Base-by-base conservation (phyloP, 2,329 filamentous ascomycete species). In the Colletotrichum liaoningense region DNA sequence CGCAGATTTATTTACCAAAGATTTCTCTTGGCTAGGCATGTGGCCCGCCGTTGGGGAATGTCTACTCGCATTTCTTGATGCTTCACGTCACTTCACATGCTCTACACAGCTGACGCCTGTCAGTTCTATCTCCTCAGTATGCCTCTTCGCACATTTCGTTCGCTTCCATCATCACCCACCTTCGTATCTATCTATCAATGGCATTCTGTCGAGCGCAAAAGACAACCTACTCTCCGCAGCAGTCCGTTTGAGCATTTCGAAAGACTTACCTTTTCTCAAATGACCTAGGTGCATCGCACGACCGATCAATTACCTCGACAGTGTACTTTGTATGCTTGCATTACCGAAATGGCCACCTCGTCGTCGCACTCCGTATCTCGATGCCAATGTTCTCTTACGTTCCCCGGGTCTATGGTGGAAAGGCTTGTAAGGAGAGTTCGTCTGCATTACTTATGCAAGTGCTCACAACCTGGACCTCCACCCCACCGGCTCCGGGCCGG, bases 381-480 rank as follows among this genome's bases (percentile, higher is more conserved):
- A 22, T 62, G 8, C 42, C 38, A 16, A 49, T 56, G 49, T 46
- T 66, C 6, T 14, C 22, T 19, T 46, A 22, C 12, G 38, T 42
- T 59, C 16, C 11, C 1, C 8, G 28, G 56, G 60, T 38, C 28
- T 35, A 7, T 73, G 58, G 24, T 35, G 19, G 19, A 42, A 42
- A 57, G 59, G 24, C 60, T 62, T 58, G 14, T 49, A 19, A 22
- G 42, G 42, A 49, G 42, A 54, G 33, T 28, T 59, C 33, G 28
- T 46, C 46, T 73, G 72, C 72, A 67, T 59, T 63, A 65, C 60
- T 75, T 58, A 75, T 74, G 74, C 74, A 75, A 67, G 72, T 63
- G 60, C 64, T 65, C 58, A 46, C 54, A 49, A 30, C 55, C 54
- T 60, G 65, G 35, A 35, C 46, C 26, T 38, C n/a, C n/a, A 33